These are phyloP conservation scores for Eremochloa ophiuroides DNA, from an alignment of 176 grass and related monocot genomes.

Conservation along the genomic window DNA sequence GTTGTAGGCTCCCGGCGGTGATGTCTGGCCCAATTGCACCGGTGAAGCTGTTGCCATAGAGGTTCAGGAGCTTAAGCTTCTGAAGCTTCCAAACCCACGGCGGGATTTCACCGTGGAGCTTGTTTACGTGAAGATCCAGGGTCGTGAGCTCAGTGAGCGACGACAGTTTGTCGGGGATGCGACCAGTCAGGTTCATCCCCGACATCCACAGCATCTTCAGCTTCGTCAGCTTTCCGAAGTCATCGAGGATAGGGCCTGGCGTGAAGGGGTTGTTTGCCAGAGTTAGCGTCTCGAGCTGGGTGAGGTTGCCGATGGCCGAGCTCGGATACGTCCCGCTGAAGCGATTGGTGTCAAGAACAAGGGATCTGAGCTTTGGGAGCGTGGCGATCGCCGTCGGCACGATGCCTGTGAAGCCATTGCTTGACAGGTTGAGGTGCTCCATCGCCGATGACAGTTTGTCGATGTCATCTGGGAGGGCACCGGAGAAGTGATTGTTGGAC, in stretches of 20 bases:
- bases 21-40: neutral
- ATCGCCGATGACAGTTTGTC: neutral
- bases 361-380: neutral
- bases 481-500: no score
- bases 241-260: neutral
- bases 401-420: no score
- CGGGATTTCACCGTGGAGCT: constrained; percentile 1
- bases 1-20: neutral
- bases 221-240: constrained; percentile 15
- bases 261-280: constrained; percentile 16
- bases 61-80: constrained; percentile 19
- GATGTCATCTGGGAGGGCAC: no score
- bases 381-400: constrained; percentile 21
- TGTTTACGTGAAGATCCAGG: neutral
- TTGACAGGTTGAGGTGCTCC: constrained; percentile 31
- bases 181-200: constrained; percentile 13
- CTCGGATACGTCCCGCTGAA: constrained; percentile 38
- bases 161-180: neutral
- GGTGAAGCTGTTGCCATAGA: neutral
- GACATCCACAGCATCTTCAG: constrained; percentile 9
- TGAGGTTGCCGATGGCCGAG: neutral
- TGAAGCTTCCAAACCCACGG: constrained; percentile 19
- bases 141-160: neutral
- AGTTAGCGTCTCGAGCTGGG: constrained; percentile 3
- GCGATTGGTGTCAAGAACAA: constrained; percentile 13